These are phyloP conservation scores for Quercus dentata DNA, from an alignment of 306 rosid genomes.

Conservation along the genomic window DNA sequence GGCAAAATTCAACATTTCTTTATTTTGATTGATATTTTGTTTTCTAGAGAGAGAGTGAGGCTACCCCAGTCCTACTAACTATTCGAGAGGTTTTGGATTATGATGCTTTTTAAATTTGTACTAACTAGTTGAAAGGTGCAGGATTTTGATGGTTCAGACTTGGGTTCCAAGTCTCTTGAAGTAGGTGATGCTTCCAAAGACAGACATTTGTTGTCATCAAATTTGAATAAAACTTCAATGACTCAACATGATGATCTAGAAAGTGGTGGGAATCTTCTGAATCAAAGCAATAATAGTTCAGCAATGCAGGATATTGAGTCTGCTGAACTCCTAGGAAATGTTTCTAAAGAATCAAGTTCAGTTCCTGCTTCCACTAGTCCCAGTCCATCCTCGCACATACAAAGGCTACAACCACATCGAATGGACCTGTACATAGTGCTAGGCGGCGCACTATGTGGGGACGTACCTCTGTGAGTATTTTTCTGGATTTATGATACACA, in stretches of 20 bases:
- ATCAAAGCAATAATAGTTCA: constrained; percentile 26
- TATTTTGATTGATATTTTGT: background rate
- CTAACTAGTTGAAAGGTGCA: constrained; percentile 35
- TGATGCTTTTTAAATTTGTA: background rate
- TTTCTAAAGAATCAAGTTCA: constrained; percentile 29
- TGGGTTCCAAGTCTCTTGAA: constrained; percentile 42
- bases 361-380: constrained; percentile 22
- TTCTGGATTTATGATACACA: constrained; percentile 4
- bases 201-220: constrained; percentile 29
- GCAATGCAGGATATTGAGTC: constrained; percentile 34
- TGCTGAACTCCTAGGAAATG: constrained; percentile 22
- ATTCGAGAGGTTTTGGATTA: background rate
- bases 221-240: constrained; percentile 25
- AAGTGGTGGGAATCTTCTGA: constrained; percentile 20
- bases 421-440: constrained; percentile 31
- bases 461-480: constrained; percentile 74
- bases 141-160: constrained; percentile 47
- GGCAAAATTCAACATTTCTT: background rate
- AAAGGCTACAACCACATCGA: constrained; percentile 49
- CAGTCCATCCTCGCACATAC: constrained; percentile 36
- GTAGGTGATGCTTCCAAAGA: constrained; percentile 32
- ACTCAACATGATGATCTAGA: constrained; percentile 33
- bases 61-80: background rate
- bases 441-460: constrained; percentile 50
- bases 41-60: background rate